Evolutionary conservation across 345 rosid genomes (phyloP).

Genomic region (Euclidium syriacum): DNA sequence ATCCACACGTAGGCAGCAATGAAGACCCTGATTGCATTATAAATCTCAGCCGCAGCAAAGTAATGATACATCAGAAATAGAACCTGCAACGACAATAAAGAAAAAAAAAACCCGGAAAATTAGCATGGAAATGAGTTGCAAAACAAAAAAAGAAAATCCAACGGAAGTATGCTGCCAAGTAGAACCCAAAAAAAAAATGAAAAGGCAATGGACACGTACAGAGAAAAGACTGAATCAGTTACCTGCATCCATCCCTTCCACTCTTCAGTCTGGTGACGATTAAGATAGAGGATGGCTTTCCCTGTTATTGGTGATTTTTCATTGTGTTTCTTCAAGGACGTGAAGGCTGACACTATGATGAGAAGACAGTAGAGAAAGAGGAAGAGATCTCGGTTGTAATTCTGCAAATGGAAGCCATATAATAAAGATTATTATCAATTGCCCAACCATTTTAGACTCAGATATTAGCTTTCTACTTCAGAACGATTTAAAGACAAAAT

Average conservation of each 20-base stretch:
- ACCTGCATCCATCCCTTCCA: constrained; percentile 99
- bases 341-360: constrained; percentile 75
- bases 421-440: background rate
- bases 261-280: constrained; percentile 95
- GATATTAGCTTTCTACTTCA: background rate
- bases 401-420: constrained; percentile 45
- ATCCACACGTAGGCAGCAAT: constrained; percentile 99
- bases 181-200: background rate
- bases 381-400: constrained; percentile 88
- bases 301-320: constrained; percentile 81
- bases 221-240: constrained; percentile 22
- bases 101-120: background rate
- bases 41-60: constrained; percentile 91
- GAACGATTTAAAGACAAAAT: background rate
- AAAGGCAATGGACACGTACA: background rate
- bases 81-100: constrained; percentile 60
- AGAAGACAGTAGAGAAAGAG: constrained; percentile 87
- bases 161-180: background rate
- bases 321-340: constrained; percentile 78
- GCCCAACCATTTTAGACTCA: background rate
- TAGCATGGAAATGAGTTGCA: constrained; percentile 2
- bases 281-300: constrained; percentile 74
- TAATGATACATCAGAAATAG: constrained; percentile 94
- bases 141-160: background rate
- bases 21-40: constrained; percentile 90